Evolutionary conservation across 2,329 filamentous ascomycete species (phyloP), one percentile per base, ranked within the genome.

Genomic region (Arthroderma sp.): DNA sequence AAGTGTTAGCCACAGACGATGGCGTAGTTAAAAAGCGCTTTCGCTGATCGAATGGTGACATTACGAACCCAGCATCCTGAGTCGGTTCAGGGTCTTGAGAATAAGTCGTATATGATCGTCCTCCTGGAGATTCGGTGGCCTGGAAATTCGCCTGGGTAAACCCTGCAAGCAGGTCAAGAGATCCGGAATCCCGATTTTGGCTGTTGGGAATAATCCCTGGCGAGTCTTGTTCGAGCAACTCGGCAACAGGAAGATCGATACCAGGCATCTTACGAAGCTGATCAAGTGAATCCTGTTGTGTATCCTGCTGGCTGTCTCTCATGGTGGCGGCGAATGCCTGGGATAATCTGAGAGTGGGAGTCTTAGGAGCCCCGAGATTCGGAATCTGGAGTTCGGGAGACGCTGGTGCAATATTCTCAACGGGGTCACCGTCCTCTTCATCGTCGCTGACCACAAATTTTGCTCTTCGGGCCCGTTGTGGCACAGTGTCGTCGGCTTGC

Each of bases 301-400:
- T 58, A 10, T 63, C 62, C 2, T 60, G 59, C 40, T 72, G 65
- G 48, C 70, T 68, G 33, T 76, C 78, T 40, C 84, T 86, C 78
- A 95, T 83, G 1, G 87, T 94, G 8, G 86, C 86, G 4, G 83
- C 84, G 58, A 94, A 95, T 50, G 91, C 89, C 56, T 94, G 88
- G 0, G 86, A 93, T 38, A 94, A 71, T 6, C 86, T 83, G 36
- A 94, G 61, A 4, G 69, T 63, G 42, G 65, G 55, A 36, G 61
- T 58, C 9, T 4, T 38, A 58, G 59, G 47, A 56, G 69, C 66
- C 56, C 80, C 75, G 15, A 86, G 65, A 1, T 79, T 80, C 3
- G 82, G 82, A 47, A 86, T 83, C 10, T 71, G 76, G 3, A 80
- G 80, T 4, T 33, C 15, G 29, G 45, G 29, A n/a, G 22, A n/a